A percentile compares a stretch with the other conserved stretches of the same genome.
These are phyloP conservation scores for Talaromyces verruculosus DNA, from an alignment of 2,329 filamentous ascomycete genomes.

Conservation along the genomic window DNA sequence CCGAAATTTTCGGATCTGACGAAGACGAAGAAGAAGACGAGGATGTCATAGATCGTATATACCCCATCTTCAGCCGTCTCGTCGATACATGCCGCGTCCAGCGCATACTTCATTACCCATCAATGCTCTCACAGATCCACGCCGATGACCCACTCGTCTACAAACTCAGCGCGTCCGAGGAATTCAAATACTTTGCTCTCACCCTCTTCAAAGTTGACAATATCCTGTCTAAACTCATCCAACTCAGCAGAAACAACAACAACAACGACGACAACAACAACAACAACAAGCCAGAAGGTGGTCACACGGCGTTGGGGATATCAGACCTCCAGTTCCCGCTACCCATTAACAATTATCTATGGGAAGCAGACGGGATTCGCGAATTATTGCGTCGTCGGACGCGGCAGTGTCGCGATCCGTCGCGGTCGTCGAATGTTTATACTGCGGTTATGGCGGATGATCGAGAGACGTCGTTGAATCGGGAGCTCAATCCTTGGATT, in stretches of 20 bases:
- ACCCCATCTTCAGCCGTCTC: conserved; percentile 26
- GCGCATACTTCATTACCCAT: conserved; percentile 34
- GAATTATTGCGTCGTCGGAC: conserved; percentile 21
- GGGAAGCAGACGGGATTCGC: conserved; percentile 15
- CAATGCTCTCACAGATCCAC: conserved; percentile 27
- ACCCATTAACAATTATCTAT: conserved; percentile 23
- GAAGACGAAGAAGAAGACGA: not conserved
- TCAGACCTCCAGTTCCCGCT: conserved; percentile 25
- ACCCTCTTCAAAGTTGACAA: conserved; percentile 29
- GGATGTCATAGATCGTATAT: conserved; percentile 17
- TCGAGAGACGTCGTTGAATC: conserved; percentile 4
- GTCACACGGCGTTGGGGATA: conserved; percentile 11
- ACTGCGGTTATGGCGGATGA: conserved; percentile 9
- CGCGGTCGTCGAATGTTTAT: not conserved
- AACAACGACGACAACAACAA: not conserved
- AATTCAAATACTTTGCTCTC: conserved; percentile 33
- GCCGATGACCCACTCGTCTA: conserved; percentile 23
- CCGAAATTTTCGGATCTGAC: not conserved
- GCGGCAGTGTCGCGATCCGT: conserved; percentile 18
- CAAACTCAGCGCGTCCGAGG: conserved; percentile 31
- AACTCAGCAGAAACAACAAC: not conserved
- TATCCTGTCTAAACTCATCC: conserved; percentile 9
- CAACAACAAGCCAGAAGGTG: too few species aligned
- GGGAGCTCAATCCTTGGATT: conserved; percentile 19
- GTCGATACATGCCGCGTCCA: conserved; percentile 30